These are phyloP conservation scores for Eucalyptus urophylla DNA, from an alignment of 345 rosid species.

Conservation along the genomic window DNA sequence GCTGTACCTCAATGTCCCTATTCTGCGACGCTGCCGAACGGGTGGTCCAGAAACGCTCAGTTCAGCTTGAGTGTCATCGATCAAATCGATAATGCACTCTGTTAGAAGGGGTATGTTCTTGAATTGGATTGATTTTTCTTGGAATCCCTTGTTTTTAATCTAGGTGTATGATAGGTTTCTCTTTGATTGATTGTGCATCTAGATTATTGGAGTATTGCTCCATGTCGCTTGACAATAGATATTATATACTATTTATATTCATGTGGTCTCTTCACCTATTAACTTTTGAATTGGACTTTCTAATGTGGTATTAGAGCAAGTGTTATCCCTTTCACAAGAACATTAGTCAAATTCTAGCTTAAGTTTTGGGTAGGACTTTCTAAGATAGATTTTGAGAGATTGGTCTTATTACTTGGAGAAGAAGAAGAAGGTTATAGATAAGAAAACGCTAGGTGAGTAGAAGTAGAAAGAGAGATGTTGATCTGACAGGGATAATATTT, in stretches of 20 bases:
- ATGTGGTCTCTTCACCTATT: no score
- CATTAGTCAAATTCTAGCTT: no score
- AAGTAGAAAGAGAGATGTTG: neutral
- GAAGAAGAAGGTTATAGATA: no score
- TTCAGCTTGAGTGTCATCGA: slow-evolving; percentile 26
- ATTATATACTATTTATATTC: no score
- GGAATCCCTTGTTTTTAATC: neutral
- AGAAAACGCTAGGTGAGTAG: neutral
- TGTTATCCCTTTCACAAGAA: no score
- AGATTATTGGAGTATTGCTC: no score
- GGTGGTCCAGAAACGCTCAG: slow-evolving; percentile 40
- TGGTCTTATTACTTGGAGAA: no score
- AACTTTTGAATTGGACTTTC: no score
- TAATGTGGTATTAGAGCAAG: no score
- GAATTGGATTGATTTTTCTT: neutral
- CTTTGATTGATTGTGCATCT: neutral
- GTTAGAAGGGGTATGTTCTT: slow-evolving; percentile 12
- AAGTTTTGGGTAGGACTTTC: no score
- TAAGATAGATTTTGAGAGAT: neutral
- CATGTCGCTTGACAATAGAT: fast-evolving
- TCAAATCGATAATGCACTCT: slow-evolving; percentile 17
- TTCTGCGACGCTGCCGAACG: slow-evolving; percentile 16
- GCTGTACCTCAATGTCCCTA: slow-evolving; percentile 12
- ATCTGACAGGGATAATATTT: no score
- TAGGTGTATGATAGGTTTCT: neutral